A percentile compares a stretch with the other conserved stretches of the same genome.
Evolutionary conservation across 139 green algal species (phyloP).

Genomic region (Deuterostichococcus epilithicus): DNA sequence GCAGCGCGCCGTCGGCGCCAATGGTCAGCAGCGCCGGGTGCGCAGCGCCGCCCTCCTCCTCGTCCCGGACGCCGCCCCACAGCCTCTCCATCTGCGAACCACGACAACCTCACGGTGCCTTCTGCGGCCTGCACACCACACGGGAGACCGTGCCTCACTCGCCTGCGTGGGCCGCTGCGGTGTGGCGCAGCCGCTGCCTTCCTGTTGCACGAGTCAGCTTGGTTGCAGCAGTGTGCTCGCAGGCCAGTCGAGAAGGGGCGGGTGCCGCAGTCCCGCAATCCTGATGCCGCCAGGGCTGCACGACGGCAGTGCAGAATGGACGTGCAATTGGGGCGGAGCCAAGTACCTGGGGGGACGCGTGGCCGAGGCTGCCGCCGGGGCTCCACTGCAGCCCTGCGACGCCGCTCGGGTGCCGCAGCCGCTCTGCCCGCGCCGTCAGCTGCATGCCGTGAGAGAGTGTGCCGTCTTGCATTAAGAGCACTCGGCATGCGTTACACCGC

Average conservation of each 20-base stretch:
- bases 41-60: slow-evolving; percentile 1
- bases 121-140: not conserved
- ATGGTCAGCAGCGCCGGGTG: slow-evolving; percentile 59
- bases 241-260: too few relatives aligned
- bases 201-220: too few relatives aligned
- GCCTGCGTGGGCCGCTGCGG: too few relatives aligned
- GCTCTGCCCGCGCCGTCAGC: slow-evolving; percentile 12
- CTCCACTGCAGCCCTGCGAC: slow-evolving; percentile 25
- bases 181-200: too few relatives aligned
- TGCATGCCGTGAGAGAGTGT: not conserved
- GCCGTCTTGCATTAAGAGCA: not conserved
- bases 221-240: too few relatives aligned
- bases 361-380: slow-evolving; percentile 1
- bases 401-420: slow-evolving; percentile 18
- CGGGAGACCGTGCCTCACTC: too few relatives aligned
- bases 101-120: too few relatives aligned
- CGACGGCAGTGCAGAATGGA: too few relatives aligned
- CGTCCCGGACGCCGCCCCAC: slow-evolving; percentile 4
- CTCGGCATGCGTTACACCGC: not conserved
- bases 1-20: slow-evolving; percentile 45
- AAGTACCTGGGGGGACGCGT: too few relatives aligned
- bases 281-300: too few relatives aligned
- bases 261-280: too few relatives aligned
- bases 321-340: not conserved
- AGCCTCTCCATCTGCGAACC: not conserved